Conservation (phyloP, 257 asterid genomes). For the Rhazya stricta region DNA sequence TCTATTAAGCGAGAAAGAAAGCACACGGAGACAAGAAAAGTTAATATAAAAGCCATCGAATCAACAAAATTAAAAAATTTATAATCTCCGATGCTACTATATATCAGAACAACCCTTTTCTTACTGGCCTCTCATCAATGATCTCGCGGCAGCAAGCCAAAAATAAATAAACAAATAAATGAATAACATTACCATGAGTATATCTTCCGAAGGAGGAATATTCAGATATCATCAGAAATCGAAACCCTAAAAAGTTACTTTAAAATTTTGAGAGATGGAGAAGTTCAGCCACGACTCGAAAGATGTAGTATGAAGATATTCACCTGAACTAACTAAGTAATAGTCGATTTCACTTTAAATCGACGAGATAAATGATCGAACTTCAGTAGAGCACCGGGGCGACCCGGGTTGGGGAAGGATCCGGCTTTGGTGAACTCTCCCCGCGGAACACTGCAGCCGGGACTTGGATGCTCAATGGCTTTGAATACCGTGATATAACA, state of each 20-base stretch:
- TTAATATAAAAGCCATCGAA: neutral
- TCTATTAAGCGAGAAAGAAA: neutral
- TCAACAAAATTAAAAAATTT: neutral
- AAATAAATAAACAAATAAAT: neutral
- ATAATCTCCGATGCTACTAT: neutral
- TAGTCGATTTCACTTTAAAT: neutral
- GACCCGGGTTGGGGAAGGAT: neutral
- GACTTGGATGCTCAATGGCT: neutral
- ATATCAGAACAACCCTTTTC: neutral
- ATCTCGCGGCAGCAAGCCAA: no score
- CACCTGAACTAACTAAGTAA: slow-evolving; percentile 1
- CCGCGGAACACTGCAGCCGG: neutral
- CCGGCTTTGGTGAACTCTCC: neutral
- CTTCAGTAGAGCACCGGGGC: neutral
- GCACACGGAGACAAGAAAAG: neutral
- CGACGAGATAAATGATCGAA: neutral
- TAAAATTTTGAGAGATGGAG: no score
- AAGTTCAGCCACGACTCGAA: neutral
- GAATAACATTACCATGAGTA: neutral
- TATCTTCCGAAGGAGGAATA: neutral
- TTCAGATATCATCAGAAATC: neutral
- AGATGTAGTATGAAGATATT: neutral
- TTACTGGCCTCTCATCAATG: neutral
- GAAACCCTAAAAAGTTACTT: neutral
- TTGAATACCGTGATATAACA: neutral